Evolutionary conservation across 2,329 filamentous ascomycete genomes (phyloP).

Genomic region (Blastomyces percursus): DNA sequence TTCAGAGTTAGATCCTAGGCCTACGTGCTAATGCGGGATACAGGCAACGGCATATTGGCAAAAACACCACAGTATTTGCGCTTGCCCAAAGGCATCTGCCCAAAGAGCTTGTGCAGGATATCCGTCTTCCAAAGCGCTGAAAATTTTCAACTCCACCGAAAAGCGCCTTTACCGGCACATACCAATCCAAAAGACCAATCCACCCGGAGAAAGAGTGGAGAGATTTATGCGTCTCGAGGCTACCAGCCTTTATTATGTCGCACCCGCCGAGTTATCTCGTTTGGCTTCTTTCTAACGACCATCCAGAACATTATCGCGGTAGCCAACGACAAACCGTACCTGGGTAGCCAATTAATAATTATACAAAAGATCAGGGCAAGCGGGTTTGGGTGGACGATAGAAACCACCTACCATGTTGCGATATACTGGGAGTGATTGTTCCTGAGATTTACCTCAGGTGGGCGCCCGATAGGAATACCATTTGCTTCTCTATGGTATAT

Average conservation of each 20-base stretch:
- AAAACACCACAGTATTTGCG: slow-evolving; percentile 65
- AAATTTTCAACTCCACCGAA: not conserved
- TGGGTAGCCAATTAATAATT: slow-evolving; percentile 28
- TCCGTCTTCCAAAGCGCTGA: slow-evolving; percentile 35
- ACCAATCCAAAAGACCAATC: slow-evolving; percentile 29
- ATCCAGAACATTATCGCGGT: slow-evolving; percentile 96
- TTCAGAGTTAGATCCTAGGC: not conserved
- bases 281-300: slow-evolving; percentile 77
- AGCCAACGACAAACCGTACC: slow-evolving; percentile 74
- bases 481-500: slow-evolving; percentile 64
- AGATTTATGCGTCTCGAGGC: slow-evolving; percentile 17
- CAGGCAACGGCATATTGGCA: slow-evolving; percentile 67
- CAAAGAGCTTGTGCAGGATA: slow-evolving; percentile 68
- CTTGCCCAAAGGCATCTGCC: slow-evolving; percentile 76
- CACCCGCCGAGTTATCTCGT: slow-evolving; percentile 60
- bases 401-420: slow-evolving; percentile 72
- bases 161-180: not conserved
- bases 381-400: not conserved
- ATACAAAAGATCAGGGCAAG: slow-evolving; percentile 1
- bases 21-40: slow-evolving; percentile 27
- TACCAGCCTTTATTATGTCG: slow-evolving; percentile 68
- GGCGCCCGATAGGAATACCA: slow-evolving; percentile 79
- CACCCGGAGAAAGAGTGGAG: slow-evolving; percentile 5
- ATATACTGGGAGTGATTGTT: slow-evolving; percentile 99
- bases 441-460: slow-evolving; percentile 80